phyloP scores from a whole-genome alignment of 208 protist genomes.

The Naegleria lovaniensis region DNA sequence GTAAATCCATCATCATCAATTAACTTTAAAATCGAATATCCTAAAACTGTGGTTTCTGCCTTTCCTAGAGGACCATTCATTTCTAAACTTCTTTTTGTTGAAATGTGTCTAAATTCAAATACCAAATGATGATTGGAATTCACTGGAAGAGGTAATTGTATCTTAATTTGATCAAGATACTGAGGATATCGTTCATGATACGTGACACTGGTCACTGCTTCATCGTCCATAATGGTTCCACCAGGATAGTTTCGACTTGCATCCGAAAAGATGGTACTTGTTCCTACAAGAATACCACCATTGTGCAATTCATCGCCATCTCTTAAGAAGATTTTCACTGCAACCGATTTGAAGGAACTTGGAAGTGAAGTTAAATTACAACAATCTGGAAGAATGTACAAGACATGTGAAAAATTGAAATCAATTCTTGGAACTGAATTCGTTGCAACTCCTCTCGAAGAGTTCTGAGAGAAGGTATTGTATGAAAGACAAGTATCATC shows the following conservation, averaged over 20 bases:
- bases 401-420: neutral
- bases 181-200: neutral
- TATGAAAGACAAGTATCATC: neutral
- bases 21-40: neutral
- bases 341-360: neutral
- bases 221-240: neutral
- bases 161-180: slow-evolving; percentile 21
- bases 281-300: neutral
- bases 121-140: slow-evolving; percentile 5
- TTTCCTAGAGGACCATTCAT: neutral
- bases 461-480: neutral
- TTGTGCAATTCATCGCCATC: neutral
- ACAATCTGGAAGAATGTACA: neutral
- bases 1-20: neutral
- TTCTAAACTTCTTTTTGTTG: neutral
- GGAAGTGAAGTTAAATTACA: neutral
- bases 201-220: neutral
- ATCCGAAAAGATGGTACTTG: neutral
- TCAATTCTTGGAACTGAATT: neutral
- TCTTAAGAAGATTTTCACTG: neutral
- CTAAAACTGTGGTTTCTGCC: neutral
- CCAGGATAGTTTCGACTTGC: neutral
- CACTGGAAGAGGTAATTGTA: neutral
- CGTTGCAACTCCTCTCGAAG: neutral
- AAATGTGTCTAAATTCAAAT: slow-evolving; percentile 26